A percentile compares a stretch with the other conserved stretches of the same genome.
Conservation (phyloP, 2,329 filamentous ascomycete species). For the Fusarium longipes region DNA sequence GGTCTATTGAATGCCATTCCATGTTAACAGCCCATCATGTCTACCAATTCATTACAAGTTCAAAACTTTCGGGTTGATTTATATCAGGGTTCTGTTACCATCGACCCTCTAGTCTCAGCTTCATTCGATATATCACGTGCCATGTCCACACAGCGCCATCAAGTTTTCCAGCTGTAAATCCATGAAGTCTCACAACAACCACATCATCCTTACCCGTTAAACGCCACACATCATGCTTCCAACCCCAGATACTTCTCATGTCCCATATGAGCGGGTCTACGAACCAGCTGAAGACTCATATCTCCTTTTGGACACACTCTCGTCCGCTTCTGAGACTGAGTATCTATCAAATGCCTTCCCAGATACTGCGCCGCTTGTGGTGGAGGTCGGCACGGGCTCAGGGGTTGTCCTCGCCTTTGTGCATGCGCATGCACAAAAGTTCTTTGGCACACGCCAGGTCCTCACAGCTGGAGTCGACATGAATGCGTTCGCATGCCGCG, state of each 20-base stretch:
- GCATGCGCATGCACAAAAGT: conserved; percentile 75
- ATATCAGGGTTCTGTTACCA: not conserved
- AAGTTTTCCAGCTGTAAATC: conserved; percentile 23
- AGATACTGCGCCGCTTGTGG: conserved; percentile 68
- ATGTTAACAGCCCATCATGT: not conserved
- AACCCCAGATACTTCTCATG: conserved; percentile 92
- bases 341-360: conserved; percentile 76
- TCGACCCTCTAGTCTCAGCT: not conserved
- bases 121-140: conserved; percentile 32
- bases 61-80: not conserved
- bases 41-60: not conserved
- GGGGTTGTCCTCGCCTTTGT: conserved; percentile 93
- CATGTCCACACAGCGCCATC: conserved; percentile 24
- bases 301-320: conserved; percentile 90
- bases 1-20: not conserved
- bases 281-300: conserved; percentile 97
- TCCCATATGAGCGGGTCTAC: conserved; percentile 88
- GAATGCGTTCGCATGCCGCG: conserved; percentile 83
- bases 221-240: conserved; percentile 75
- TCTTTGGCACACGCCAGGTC: conserved; percentile 79
- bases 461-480: conserved; percentile 85
- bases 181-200: conserved; percentile 39
- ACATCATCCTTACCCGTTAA: not conserved
- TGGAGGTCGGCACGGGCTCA: conserved; percentile 92
- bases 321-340: conserved; percentile 71